Percentiles rank a stretch among this genome's conserved stretches.
Evolutionary conservation across 345 rosid genomes (phyloP).

Genomic region (Camelina sativa): DNA sequence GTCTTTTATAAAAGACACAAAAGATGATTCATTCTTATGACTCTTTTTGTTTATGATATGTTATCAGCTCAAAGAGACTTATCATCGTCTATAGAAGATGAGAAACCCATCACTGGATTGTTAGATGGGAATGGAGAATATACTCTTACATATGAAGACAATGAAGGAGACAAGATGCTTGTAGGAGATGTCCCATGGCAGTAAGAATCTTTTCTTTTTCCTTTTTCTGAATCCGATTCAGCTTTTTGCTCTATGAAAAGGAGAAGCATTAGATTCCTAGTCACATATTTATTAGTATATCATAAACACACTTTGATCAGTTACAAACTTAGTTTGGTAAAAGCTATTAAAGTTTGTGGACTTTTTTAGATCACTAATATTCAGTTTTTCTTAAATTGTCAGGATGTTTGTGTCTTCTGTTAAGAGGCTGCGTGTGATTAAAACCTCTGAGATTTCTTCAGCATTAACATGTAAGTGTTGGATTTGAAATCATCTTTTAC

Average conservation of each 20-base stretch:
- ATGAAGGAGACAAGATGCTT: conserved; percentile 99
- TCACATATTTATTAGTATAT: not conserved
- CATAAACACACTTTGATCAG: not conserved
- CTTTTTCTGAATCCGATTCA: conserved; percentile 43
- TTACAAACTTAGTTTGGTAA: conserved; percentile 11
- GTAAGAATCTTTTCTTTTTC: conserved; percentile 64
- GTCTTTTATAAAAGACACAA: not conserved
- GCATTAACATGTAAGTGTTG: conserved; percentile 40
- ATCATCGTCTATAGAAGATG: conserved; percentile 62
- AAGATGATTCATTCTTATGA: not conserved
- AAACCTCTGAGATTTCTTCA: conserved; percentile 67
- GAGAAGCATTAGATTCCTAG: conserved; percentile 48
- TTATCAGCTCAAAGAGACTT: conserved; percentile 80
- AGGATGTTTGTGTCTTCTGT: conserved; percentile 94
- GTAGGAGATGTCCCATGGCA: conserved; percentile 99
- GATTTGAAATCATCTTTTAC: not conserved
- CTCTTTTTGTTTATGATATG: not conserved
- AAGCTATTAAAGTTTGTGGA: conserved; percentile 18
- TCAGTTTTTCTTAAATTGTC: conserved; percentile 24
- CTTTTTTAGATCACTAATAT: conserved; percentile 10
- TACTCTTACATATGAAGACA: conserved; percentile 94
- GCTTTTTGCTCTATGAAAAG: conserved; percentile 31
- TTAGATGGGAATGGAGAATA: conserved; percentile 91
- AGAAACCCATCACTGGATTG: conserved; percentile 64
- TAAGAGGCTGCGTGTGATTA: conserved; percentile 90